A percentile compares a stretch with the other conserved stretches of the same genome.
Evolutionary conservation across 345 rosid genomes (phyloP).

Genomic region (Hypericum perforatum): DNA sequence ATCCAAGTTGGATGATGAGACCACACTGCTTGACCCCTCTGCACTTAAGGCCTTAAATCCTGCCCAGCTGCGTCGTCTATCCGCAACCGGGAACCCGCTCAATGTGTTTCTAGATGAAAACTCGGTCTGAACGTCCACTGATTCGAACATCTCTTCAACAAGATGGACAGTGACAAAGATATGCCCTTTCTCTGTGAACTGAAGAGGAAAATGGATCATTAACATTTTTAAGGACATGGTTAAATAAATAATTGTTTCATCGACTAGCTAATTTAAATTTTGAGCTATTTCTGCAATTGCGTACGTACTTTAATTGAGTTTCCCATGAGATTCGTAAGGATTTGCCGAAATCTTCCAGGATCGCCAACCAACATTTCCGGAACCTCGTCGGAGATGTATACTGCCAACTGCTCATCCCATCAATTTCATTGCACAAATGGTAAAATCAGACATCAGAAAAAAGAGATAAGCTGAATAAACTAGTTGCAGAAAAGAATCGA

Average conservation of each 20-base stretch:
- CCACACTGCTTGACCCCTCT: slow-evolving; percentile 25
- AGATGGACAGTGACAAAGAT: slow-evolving; percentile 74
- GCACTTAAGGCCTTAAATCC: slow-evolving; percentile 49
- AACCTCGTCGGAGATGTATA: slow-evolving; percentile 70
- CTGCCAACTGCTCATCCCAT: slow-evolving; percentile 62
- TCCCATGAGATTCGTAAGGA: slow-evolving; percentile 91
- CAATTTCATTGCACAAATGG: slow-evolving; percentile 14
- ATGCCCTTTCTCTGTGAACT: slow-evolving; percentile 95
- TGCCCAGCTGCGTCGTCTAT: slow-evolving; percentile 60
- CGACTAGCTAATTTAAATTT: slow-evolving; percentile 3
- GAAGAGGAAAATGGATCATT: slow-evolving; percentile 9
- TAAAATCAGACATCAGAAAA: slow-evolving; percentile 9
- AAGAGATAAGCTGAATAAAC: not conserved
- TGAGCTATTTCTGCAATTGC: not conserved
- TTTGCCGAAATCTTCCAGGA: slow-evolving; percentile 88
- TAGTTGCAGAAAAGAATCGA: not conserved
- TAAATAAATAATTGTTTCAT: not conserved
- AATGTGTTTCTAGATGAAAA: slow-evolving; percentile 46
- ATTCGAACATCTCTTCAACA: slow-evolving; percentile 61
- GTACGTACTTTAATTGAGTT: slow-evolving; percentile 78
- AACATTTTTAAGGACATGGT: no score
- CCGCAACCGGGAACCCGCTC: slow-evolving; percentile 79
- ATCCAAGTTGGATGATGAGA: slow-evolving; percentile 31
- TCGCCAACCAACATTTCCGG: slow-evolving; percentile 83
- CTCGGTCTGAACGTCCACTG: slow-evolving; percentile 40